Evolutionary conservation across 257 asterid genomes (phyloP).

Genomic region (Solanum paucissectum): DNA sequence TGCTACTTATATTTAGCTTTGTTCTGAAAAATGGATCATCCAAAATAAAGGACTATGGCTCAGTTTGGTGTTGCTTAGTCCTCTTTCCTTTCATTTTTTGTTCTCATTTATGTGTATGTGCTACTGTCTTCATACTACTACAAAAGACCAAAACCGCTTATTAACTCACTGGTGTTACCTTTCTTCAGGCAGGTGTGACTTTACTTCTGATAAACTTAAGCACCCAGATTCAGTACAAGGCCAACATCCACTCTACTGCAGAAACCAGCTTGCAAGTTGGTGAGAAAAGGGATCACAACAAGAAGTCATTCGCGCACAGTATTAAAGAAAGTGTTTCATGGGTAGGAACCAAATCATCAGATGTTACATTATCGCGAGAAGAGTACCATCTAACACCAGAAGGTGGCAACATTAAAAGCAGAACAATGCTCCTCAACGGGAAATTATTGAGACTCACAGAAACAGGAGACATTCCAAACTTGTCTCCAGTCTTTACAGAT

Average conservation of each 20-base stretch:
- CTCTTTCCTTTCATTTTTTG: background rate
- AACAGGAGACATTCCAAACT: slow-evolving; percentile 36
- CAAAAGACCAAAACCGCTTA: background rate
- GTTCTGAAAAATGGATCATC: background rate
- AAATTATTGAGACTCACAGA: slow-evolving; percentile 29
- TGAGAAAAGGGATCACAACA: slow-evolving; percentile 4
- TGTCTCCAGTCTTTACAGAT: slow-evolving; percentile 28
- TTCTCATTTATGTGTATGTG: background rate
- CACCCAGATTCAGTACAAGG: slow-evolving; percentile 35
- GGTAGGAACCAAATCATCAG: slow-evolving; percentile 63
- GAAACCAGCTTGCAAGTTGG: background rate
- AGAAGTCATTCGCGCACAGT: slow-evolving; percentile 20
- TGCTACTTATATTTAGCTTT: background rate
- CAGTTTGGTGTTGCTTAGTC: background rate
- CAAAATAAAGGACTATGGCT: background rate
- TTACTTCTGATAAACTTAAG: slow-evolving; percentile 73
- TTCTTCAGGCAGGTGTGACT: slow-evolving; percentile 63
- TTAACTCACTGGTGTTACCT: background rate
- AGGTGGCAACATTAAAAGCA: slow-evolving; percentile 43
- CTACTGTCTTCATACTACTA: background rate
- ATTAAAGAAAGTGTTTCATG: slow-evolving; percentile 58
- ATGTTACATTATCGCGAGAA: slow-evolving; percentile 38
- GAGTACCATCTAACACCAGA: slow-evolving; percentile 70
- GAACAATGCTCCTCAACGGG: slow-evolving; percentile 51
- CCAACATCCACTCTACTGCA: slow-evolving; percentile 31